Percentiles rank a stretch among this genome's conserved stretches.
Conservation (phyloP, 2,329 filamentous ascomycete species). For the Coleophoma crateriformis region DNA sequence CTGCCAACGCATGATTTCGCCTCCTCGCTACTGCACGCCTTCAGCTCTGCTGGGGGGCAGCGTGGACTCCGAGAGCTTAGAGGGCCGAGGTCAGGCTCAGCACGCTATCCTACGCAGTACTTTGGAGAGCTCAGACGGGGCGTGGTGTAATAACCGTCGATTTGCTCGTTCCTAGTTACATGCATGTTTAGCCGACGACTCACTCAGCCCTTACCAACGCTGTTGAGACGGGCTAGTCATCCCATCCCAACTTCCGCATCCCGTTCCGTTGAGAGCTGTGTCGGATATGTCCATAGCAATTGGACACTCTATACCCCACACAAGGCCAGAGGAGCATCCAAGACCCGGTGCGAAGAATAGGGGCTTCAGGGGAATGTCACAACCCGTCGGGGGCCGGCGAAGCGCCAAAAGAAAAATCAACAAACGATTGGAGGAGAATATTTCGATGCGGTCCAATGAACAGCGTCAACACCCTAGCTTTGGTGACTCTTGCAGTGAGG, state of each 20-base stretch:
- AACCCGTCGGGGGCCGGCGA: constrained; percentile 8
- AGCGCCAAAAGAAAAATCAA: constrained; percentile 9
- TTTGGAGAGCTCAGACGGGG: no score
- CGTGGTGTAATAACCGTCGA: no score
- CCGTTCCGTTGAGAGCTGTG: neutral
- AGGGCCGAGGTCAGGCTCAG: neutral
- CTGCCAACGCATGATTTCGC: constrained; percentile 17
- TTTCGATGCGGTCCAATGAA: constrained; percentile 13
- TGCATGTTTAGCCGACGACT: constrained; percentile 5
- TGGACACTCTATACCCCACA: neutral
- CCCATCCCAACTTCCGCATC: constrained; percentile 3
- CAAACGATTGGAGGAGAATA: constrained; percentile 16
- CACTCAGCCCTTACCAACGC: constrained; percentile 3
- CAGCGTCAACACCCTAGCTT: constrained; percentile 4
- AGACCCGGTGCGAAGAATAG: neutral
- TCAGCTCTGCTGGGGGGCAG: constrained; percentile 22
- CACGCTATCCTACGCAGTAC: no score
- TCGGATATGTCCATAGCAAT: neutral
- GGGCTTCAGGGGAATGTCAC: constrained; percentile 1
- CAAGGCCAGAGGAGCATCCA: constrained; percentile 10
- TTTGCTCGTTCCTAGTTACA: neutral
- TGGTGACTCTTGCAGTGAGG: constrained; percentile 4
- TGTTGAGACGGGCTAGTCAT: neutral
- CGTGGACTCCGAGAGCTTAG: constrained; percentile 2
- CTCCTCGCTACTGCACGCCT: constrained; percentile 15